Evolutionary conservation across 139 green algal species (phyloP).

Genomic region (Edaphochlamys debaryana): DNA sequence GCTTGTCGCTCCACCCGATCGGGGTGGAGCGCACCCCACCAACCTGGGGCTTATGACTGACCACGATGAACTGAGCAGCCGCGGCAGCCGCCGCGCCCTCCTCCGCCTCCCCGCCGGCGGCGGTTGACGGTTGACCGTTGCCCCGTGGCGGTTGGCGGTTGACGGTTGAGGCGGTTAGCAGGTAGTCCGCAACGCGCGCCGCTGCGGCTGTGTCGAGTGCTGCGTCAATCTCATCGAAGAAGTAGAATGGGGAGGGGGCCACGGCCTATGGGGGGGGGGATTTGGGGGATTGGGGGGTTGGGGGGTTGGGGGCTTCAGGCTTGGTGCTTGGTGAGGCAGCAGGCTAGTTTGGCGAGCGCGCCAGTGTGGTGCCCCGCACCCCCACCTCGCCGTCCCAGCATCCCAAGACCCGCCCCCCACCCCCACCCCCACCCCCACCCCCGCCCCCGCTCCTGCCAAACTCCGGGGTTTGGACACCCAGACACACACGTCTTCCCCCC

Average conservation of each 20-base stretch:
- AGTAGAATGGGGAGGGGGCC: constrained; percentile 87
- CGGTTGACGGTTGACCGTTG: background rate
- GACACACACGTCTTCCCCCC: too few species aligned
- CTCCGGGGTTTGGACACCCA: too few species aligned
- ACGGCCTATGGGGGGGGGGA: constrained; percentile 59
- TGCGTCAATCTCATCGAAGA: constrained; percentile 86
- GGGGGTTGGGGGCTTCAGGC: too few species aligned
- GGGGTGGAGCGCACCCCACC: background rate
- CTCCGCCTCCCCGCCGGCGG: background rate
- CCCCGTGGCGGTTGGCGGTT: background rate
- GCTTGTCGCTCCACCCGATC: background rate
- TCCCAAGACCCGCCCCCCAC: too few species aligned
- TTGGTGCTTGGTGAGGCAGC: too few species aligned
- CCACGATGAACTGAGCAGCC: constrained; percentile 79
- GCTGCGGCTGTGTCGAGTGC: constrained; percentile 75
- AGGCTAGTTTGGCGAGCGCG: background rate
- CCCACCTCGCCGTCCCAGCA: too few species aligned
- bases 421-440: too few species aligned
- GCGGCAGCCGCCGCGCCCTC: background rate
- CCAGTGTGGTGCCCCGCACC: too few species aligned
- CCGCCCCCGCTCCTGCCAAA: too few species aligned
- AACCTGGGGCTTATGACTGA: constrained; percentile 80
- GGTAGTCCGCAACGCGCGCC: constrained; percentile 66
- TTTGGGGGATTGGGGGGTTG: too few species aligned
- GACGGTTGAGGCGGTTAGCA: background rate